Percentiles rank a stretch among this genome's conserved stretches.
phyloP scores from a whole-genome alignment of 1,284 basidiomycete genomes.

The Golubevia pallescens region DNA sequence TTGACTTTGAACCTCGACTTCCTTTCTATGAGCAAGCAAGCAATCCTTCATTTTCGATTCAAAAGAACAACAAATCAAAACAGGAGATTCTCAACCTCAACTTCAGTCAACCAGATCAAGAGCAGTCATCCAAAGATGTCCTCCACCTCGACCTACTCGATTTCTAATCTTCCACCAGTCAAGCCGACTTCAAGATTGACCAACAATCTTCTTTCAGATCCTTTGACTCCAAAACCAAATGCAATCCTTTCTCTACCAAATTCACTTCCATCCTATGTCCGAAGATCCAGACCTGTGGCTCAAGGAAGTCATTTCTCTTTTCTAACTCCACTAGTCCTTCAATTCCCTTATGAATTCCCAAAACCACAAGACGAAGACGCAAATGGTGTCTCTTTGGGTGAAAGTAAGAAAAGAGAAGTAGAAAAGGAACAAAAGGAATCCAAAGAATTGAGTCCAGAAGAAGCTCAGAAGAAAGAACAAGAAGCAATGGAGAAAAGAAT shows the following conservation, averaged over 20 bases:
- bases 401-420: slow-evolving; percentile 4
- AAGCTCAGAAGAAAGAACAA: slow-evolving; percentile 21
- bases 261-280: slow-evolving; percentile 41
- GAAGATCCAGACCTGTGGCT: slow-evolving; percentile 44
- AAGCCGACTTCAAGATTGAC: slow-evolving; percentile 42
- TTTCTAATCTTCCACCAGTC: slow-evolving; percentile 36
- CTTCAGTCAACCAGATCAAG: too few relatives aligned
- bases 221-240: slow-evolving; percentile 39
- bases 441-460: slow-evolving; percentile 19
- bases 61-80: too few relatives aligned
- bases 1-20: too few relatives aligned
- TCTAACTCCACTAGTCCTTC: slow-evolving; percentile 39
- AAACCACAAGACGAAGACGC: slow-evolving; percentile 20
- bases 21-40: too few relatives aligned
- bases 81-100: too few relatives aligned
- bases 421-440: slow-evolving; percentile 16
- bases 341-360: slow-evolving; percentile 55
- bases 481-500: slow-evolving; percentile 31
- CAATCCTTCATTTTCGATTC: too few relatives aligned
- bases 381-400: not conserved
- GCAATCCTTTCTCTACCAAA: slow-evolving; percentile 30
- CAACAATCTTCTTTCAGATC: slow-evolving; percentile 47
- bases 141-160: too few relatives aligned
- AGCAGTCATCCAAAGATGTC: too few relatives aligned
- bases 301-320: slow-evolving; percentile 51